Evolutionary conservation across 2,329 filamentous ascomycete species (phyloP), one percentile per base, ranked within the genome.

Genomic region (Zopfia rhizophila): DNA sequence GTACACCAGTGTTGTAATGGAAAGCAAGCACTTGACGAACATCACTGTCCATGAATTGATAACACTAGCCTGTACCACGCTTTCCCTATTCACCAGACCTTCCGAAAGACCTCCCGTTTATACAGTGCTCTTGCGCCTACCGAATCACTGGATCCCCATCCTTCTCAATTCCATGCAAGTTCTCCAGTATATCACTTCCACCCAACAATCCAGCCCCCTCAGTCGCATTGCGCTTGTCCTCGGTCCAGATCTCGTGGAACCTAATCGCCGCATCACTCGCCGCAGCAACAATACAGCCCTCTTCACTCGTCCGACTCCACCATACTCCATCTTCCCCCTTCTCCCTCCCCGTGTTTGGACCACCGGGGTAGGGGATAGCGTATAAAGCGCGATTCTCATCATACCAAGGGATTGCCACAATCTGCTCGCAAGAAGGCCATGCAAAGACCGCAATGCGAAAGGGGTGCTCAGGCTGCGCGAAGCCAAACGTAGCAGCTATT

Each of bases 181-280:
- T 84, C 68, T 96, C 91, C 22, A 96, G 78, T 53, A 97, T 95
- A 68, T 89, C 86, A 72, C 91, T 95, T 4, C 91, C 89, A 10
- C 89, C 90, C 17, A 96, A 75, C 52, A 90, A 47, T 2, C 75
- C 75, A 24, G 51, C 29, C 12, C 53, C 55, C 55, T 76, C 2
- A 89, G 85, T 29, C 75, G 77, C 77, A 38, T 76, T 69, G 16
- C 76, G 71, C 14, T 78, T 82, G 61, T 82, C 86, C 57, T 83
- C 82, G n/a, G 82, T 81, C 94, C 92, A 97, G 8, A 99, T 85
- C 74, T 97, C 92, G 70, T 97, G 91, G 63, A 97, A 97, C 66
- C 94, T 94, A 70, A 97, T 88, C 59, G 85, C 95, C 66, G 91
- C 87, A 72, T 97, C 92, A 65, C 91, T 96, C 30, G 90, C 89